Base-by-base conservation (phyloP, 2,329 filamentous ascomycete genomes). In the Arthrobotrys sinensis region DNA sequence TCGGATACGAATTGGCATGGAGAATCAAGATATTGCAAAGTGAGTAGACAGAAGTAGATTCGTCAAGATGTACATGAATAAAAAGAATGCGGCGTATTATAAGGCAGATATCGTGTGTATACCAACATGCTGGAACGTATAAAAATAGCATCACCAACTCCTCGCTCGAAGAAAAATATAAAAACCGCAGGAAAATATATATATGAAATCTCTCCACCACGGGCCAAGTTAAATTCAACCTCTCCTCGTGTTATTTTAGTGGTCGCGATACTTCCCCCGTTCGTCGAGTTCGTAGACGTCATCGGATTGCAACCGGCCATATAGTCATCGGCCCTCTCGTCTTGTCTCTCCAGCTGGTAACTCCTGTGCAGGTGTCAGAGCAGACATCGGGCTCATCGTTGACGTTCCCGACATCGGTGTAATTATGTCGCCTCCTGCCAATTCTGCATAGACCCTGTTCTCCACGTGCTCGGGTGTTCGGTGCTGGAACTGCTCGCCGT, bases 241-340 rank as follows among this genome's bases (percentile, higher is more conserved):
- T 57, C 28, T 43, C 53, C 34, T 57, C 28, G 14, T 24, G 8
- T 10, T 28, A 11, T 40, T 14, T 60, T 32, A 64, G 8, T 43
- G 21, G 36, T 77, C 66, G 21, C 52, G 73, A 34, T 77, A 77
- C 28, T 46, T 66, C n/a, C 62, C 48, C 24, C 52, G 43, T 16
- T 77, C 66, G 28, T 71, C 60, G 4, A 71, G 16, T 40, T 77
- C 73, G 52, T 77, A 66, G 34, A 71, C 66, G 55, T 77, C 73
- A 8, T 52, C 40, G n/a, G 50, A 53, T 16, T 67, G 48, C 10
- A 77, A 8, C 62, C 73, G 66, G 6, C 73, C 73, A 77, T 77
- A 77, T 71, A 77, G 73, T 77, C 73, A 77, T 21, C 46, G 48
- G 4, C 66, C 73, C 0, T 71, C 40, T n/a, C 45, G 65, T n/a